These are phyloP conservation scores for Macrocystidia cucumis DNA, from an alignment of 1,284 basidiomycete species.

Conservation along the genomic window DNA sequence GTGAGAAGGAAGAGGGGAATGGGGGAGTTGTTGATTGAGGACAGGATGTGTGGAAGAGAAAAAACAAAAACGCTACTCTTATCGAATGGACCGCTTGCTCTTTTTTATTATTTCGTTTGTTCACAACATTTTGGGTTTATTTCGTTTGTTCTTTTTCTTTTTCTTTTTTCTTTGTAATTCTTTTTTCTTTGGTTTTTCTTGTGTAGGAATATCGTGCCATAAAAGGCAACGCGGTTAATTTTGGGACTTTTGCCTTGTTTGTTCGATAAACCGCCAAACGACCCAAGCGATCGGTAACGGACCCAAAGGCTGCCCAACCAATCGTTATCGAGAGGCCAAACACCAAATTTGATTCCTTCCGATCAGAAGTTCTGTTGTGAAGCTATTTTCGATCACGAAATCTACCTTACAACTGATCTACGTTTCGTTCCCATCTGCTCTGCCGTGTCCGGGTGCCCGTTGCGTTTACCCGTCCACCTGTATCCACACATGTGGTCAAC, in stretches of 20 bases:
- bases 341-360: conserved; percentile 17
- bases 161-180: conserved; percentile 7
- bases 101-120: conserved; percentile 5
- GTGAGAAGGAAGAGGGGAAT: too few relatives aligned
- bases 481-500: too few relatives aligned
- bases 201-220: too few relatives aligned
- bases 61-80: too few relatives aligned
- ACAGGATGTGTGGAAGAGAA: too few relatives aligned
- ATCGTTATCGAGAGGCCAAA: conserved; percentile 2
- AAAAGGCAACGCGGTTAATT: too few relatives aligned
- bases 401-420: conserved; percentile 4
- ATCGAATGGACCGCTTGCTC: conserved; percentile 1
- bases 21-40: too few relatives aligned
- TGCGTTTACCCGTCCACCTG: too few relatives aligned
- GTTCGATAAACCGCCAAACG: conserved; percentile 5
- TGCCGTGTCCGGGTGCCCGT: too few relatives aligned
- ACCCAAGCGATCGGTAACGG: conserved; percentile 11
- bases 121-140: conserved; percentile 7
- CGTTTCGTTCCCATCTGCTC: conserved; percentile 8
- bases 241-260: too few relatives aligned
- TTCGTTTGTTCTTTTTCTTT: conserved; percentile 7
- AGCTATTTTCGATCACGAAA: conserved; percentile 18
- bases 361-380: conserved; percentile 32
- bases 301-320: too few relatives aligned
- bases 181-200: conserved; percentile 8